Conservation (phyloP, 495 filamentous ascomycete genomes). For the Hyaloscypha finlandica region DNA sequence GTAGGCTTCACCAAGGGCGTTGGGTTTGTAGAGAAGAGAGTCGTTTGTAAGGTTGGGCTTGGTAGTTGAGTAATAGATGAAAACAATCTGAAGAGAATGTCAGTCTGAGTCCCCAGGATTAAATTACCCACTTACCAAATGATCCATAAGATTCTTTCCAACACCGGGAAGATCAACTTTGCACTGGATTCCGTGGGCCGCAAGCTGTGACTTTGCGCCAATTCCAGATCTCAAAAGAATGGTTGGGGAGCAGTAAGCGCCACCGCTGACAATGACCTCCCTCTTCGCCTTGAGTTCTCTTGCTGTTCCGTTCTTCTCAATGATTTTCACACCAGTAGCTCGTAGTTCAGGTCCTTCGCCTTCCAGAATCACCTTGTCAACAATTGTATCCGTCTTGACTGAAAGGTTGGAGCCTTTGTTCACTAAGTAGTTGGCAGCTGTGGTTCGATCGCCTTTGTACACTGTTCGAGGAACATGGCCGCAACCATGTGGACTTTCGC, state of each 20-base stretch:
- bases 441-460: conserved; percentile 50
- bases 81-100: conserved; percentile 52
- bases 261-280: conserved; percentile 68
- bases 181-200: conserved; percentile 49
- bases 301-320: conserved; percentile 54
- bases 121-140: conserved; percentile 39
- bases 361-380: conserved; percentile 62
- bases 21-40: conserved; percentile 39
- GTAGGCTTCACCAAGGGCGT: conserved; percentile 46
- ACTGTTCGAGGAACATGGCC: conserved; percentile 54
- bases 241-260: conserved; percentile 63
- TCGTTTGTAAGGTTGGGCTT: conserved; percentile 49
- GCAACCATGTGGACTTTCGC: conserved; percentile 50
- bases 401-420: conserved; percentile 47
- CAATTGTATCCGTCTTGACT: conserved; percentile 60
- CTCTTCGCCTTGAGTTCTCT: conserved; percentile 51
- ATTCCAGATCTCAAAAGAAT: conserved; percentile 66
- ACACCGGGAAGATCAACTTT: conserved; percentile 61
- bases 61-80: conserved; percentile 45
- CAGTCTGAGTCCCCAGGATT: conserved; percentile 27
- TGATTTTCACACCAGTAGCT: conserved; percentile 63
- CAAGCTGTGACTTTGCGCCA: conserved; percentile 53
- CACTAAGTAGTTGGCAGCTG: conserved; percentile 48
- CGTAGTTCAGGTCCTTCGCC: conserved; percentile 40
- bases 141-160: conserved; percentile 68